Conservation (phyloP, 805 yeast genomes). For the Trichomonascus vanleenenianus region DNA sequence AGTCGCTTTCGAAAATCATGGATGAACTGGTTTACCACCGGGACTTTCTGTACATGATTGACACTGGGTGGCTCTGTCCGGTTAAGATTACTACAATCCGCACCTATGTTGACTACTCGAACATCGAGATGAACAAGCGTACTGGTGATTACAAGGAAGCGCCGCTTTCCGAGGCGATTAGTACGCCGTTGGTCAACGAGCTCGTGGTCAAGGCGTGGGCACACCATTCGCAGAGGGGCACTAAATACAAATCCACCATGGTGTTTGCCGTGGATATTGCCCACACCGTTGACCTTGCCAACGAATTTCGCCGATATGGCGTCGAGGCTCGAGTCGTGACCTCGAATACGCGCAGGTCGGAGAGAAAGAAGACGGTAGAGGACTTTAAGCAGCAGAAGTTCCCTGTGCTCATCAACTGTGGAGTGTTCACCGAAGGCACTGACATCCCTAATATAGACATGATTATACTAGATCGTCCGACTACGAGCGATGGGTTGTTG, state of each 20-base stretch:
- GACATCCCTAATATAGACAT: constrained; percentile 88
- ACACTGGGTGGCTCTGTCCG: constrained; percentile 61
- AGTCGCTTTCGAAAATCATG: constrained; percentile 48
- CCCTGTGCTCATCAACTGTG: constrained; percentile 77
- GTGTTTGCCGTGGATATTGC: constrained; percentile 69
- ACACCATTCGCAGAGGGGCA: constrained; percentile 31
- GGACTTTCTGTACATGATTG: constrained; percentile 56
- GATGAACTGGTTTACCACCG: constrained; percentile 71
- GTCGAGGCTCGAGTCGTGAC: constrained; percentile 66
- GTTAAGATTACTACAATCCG: constrained; percentile 55
- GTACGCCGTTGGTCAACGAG: constrained; percentile 45
- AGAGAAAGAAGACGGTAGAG: constrained; percentile 44
- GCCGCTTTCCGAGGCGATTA: constrained; percentile 47
- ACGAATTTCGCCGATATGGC: constrained; percentile 46
- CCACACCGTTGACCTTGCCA: constrained; percentile 52
- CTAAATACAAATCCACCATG: constrained; percentile 50
- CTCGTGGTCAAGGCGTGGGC: constrained; percentile 48
- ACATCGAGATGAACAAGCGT: constrained; percentile 25
- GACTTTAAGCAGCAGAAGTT: constrained; percentile 57
- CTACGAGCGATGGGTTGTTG: constrained; percentile 61
- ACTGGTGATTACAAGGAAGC: constrained; percentile 48
- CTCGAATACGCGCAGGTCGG: constrained; percentile 48
- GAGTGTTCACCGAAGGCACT: constrained; percentile 89
- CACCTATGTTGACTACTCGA: constrained; percentile 37
- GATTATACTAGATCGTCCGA: constrained; percentile 70